Conservation (phyloP, 495 filamentous ascomycete species). For the Penicillium parvum region DNA sequence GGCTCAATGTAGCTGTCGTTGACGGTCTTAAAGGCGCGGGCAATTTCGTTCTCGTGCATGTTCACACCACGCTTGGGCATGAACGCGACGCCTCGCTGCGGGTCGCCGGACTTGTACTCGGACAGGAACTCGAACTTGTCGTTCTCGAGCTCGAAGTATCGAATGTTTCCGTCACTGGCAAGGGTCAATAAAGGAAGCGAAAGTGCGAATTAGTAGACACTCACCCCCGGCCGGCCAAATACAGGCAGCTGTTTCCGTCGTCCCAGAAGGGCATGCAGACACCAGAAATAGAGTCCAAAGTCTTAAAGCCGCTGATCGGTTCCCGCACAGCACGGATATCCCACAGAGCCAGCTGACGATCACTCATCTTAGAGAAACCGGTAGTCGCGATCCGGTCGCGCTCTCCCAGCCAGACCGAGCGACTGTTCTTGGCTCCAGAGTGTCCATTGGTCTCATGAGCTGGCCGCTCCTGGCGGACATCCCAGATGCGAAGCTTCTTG, state of each 20-base stretch:
- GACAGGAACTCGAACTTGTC: slow-evolving; percentile 96
- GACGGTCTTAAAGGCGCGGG: slow-evolving; percentile 94
- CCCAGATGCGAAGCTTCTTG: slow-evolving; percentile 97
- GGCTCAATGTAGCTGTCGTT: slow-evolving; percentile 93
- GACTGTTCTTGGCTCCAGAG: slow-evolving; percentile 91
- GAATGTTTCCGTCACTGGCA: slow-evolving; percentile 89
- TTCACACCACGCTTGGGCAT: slow-evolving; percentile 93
- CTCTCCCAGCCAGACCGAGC: slow-evolving; percentile 93
- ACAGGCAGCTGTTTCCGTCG: slow-evolving; percentile 87
- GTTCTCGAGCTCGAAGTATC: slow-evolving; percentile 95
- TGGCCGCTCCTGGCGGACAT: slow-evolving; percentile 85
- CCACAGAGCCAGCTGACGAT: slow-evolving; percentile 93
- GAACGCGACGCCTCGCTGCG: slow-evolving; percentile 92
- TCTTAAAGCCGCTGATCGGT: slow-evolving; percentile 83
- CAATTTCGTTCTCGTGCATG: slow-evolving; percentile 93
- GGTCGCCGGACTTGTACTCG: slow-evolving; percentile 92
- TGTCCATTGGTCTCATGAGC: slow-evolving; percentile 84
- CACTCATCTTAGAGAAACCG: slow-evolving; percentile 97
- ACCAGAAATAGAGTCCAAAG: slow-evolving; percentile 89
- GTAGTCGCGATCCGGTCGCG: slow-evolving; percentile 92
- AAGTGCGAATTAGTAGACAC: slow-evolving; percentile 20
- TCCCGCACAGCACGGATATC: slow-evolving; percentile 75
- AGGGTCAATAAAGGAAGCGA: slow-evolving; percentile 11
- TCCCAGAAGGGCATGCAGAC: slow-evolving; percentile 99
- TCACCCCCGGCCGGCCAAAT: slow-evolving; percentile 93